Conservation (phyloP, 208 protist genomes). For the Trypanosoma platydactyli region DNA sequence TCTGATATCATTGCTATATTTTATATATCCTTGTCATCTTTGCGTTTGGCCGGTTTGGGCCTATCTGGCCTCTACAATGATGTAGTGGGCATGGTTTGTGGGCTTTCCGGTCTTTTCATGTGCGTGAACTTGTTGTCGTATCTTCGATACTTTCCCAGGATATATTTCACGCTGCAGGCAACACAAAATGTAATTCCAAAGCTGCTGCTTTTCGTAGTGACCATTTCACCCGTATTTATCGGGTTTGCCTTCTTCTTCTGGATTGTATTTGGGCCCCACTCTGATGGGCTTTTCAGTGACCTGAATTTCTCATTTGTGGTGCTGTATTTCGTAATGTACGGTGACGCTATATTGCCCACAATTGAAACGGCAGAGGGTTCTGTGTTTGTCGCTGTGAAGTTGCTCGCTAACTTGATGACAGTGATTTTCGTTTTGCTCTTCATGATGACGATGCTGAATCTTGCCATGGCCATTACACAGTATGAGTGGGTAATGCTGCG, state of each 20-base stretch:
- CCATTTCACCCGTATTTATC: slow-evolving; percentile 46
- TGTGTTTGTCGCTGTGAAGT: slow-evolving; percentile 24
- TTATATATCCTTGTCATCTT: slow-evolving; percentile 33
- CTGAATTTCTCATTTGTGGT: slow-evolving; percentile 42
- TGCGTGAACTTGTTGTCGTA: slow-evolving; percentile 48
- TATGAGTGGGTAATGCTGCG: slow-evolving; percentile 52
- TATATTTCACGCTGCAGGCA: slow-evolving; percentile 50
- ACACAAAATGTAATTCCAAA: slow-evolving; percentile 41
- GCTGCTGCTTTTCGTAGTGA: slow-evolving; percentile 42
- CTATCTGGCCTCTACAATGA: slow-evolving; percentile 27
- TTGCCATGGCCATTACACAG: slow-evolving; percentile 59
- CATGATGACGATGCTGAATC: slow-evolving; percentile 66
- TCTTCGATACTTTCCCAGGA: slow-evolving; percentile 48
- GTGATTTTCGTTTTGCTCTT: slow-evolving; percentile 45
- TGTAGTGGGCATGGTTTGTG: slow-evolving; percentile 38
- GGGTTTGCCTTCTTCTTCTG: slow-evolving; percentile 51
- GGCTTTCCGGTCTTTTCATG: slow-evolving; percentile 36
- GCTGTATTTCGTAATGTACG: slow-evolving; percentile 60
- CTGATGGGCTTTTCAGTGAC: slow-evolving; percentile 36
- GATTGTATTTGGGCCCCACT: slow-evolving; percentile 57
- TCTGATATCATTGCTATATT: slow-evolving; percentile 29
- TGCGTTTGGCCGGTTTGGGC: slow-evolving; percentile 24
- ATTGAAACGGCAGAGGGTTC: slow-evolving; percentile 33
- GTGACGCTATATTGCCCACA: slow-evolving; percentile 52
- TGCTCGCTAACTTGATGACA: slow-evolving; percentile 46